A percentile compares a stretch with the other conserved stretches of the same genome.
Evolutionary conservation across 2,329 filamentous ascomycete species (phyloP).

Genomic region (Botrytis deweyae): DNA sequence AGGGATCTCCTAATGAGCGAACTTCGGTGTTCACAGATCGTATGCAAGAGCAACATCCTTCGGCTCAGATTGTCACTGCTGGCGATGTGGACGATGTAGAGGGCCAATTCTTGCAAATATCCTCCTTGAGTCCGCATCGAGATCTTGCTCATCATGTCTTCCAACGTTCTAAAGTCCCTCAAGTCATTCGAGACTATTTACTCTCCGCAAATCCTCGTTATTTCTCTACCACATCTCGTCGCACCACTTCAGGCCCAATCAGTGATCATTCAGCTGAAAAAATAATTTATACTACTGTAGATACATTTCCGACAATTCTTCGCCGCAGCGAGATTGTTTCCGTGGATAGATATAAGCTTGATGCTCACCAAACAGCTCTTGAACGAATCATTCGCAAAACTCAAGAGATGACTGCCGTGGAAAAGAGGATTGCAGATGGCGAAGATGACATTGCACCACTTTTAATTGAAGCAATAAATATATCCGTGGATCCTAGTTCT

Average conservation of each 20-base stretch:
- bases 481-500: constrained; percentile 71
- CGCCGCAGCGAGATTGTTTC: constrained; percentile 81
- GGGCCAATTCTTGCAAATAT: constrained; percentile 86
- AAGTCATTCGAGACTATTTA: constrained; percentile 82
- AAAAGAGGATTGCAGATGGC: constrained; percentile 70
- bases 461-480: constrained; percentile 72
- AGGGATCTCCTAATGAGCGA: constrained; percentile 74
- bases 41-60: constrained; percentile 86
- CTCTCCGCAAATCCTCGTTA: constrained; percentile 72
- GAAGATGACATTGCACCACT: constrained; percentile 68
- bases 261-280: constrained; percentile 80
- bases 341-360: constrained; percentile 60
- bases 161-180: constrained; percentile 80
- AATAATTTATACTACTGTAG: constrained; percentile 76
- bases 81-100: constrained; percentile 77
- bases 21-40: constrained; percentile 82
- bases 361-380: constrained; percentile 80
- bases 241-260: constrained; percentile 67
- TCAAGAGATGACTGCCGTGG: constrained; percentile 73
- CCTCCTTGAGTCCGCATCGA: constrained; percentile 75
- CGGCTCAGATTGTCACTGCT: constrained; percentile 74
- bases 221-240: constrained; percentile 74
- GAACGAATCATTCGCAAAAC: constrained; percentile 91
- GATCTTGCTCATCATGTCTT: constrained; percentile 81
- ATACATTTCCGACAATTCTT: constrained; percentile 87